Evolutionary conservation across 23 red algal genomes (phyloP).

Genomic region (Gracilaria gracilis): DNA sequence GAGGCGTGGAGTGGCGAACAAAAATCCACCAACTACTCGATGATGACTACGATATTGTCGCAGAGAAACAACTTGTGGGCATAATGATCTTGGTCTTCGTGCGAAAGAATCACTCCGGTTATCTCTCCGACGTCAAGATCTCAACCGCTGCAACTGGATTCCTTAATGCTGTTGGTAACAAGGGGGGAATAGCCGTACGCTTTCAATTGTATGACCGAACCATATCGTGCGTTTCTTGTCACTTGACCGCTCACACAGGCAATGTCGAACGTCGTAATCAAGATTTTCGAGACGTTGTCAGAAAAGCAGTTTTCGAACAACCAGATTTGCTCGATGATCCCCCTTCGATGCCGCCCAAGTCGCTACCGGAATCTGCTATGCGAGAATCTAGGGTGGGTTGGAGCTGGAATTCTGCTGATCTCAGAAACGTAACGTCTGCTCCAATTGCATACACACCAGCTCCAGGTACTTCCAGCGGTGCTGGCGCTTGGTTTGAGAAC

Average conservation of each 20-base stretch:
- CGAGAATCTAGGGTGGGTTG: neutral
- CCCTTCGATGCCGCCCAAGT: neutral
- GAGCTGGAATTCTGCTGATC: conserved; percentile 21
- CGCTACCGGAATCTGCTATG: conserved; percentile 3
- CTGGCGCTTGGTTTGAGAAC: conserved; percentile 31
- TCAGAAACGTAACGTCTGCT: neutral
- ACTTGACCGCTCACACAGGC: conserved; percentile 90
- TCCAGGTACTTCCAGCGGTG: neutral
- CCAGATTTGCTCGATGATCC: conserved; percentile 30
- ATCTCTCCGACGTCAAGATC: conserved; percentile 73
- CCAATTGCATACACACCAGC: neutral
- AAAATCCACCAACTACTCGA: conserved; percentile 67
- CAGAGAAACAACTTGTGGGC: conserved; percentile 88
- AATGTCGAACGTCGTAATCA: conserved; percentile 89
- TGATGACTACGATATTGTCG: conserved; percentile 62
- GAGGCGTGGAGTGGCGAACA: conserved; percentile 78
- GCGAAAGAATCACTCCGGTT: conserved; percentile 79
- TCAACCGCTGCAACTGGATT: conserved; percentile 90
- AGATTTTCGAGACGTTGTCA: conserved; percentile 89
- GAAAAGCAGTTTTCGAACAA: conserved; percentile 81
- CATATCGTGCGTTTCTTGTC: conserved; percentile 89
- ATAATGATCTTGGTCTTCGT: conserved; percentile 93
- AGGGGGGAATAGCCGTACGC: conserved; percentile 89
- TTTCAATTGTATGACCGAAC: conserved; percentile 89
- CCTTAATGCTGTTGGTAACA: conserved; percentile 90